Evolutionary conservation across 495 filamentous ascomycete species (phyloP), one percentile per base, ranked within the genome.

Genomic region (Wilcoxina mikolae): DNA sequence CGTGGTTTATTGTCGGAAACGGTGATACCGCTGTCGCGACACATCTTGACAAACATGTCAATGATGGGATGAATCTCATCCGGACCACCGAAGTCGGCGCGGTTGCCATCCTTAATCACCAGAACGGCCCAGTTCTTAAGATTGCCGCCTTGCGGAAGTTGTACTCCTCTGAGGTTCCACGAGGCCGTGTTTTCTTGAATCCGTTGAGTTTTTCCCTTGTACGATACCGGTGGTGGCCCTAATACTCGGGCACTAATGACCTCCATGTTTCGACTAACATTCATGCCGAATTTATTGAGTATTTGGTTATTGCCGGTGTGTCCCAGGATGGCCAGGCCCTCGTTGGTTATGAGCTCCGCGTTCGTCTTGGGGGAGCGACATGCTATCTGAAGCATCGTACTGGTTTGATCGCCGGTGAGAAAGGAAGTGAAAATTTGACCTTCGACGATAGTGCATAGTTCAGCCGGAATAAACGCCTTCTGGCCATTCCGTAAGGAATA

Each of bases 281-380:
- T 53, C 9, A 53, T 22, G 15, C 51, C 51, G 31, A 53, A 53
- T 10, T 0, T 38, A 25, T 24, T 18, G 18, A 53, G 17, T 15
- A 41, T 53, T 5, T 20, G 10, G 51, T 53, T 53, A n/a, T 27
- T 15, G 12, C 18, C 24, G 2, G 28, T 11, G 23, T 53, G 51
- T 11, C 51, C 51, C 9, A 53, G 51, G 26, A 53, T 15, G 9
- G 0, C 18, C 10, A 53, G 31, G 1, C 51, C 51, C 51, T 53
- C 33, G 29, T 5, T 31, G 51, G 51, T 53, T 15, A 53, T 53
- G 10, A 53, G 7, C 33, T 53, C 51, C 20, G 51, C 51, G 20
- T 53, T 53, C n/a, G 15, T 41, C 33, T 53, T 53, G 3, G 51
- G 51, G 9, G 51, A 53, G 15, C 51, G 51, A 41, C 51, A 53